These are phyloP conservation scores for Hamigera avellanea DNA, from an alignment of 495 filamentous ascomycete genomes.

Conservation along the genomic window DNA sequence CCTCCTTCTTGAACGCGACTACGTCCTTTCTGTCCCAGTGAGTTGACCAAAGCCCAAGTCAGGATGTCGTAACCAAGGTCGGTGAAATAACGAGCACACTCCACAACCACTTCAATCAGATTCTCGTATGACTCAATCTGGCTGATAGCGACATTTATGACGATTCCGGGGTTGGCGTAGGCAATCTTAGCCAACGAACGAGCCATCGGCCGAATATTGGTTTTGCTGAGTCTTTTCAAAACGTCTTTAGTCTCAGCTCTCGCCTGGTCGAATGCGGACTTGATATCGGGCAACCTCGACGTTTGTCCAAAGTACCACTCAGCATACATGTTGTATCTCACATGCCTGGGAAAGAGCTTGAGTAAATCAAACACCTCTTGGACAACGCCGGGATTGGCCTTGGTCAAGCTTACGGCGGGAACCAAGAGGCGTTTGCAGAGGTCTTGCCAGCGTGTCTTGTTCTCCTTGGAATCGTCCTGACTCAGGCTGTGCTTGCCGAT, in stretches of 20 bases:
- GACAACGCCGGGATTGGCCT: conserved; percentile 68
- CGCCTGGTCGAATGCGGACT: conserved; percentile 63
- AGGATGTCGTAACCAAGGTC: conserved; percentile 86
- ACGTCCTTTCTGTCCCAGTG: conserved; percentile 60
- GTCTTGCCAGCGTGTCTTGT: conserved; percentile 62
- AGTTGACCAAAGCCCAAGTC: conserved; percentile 75
- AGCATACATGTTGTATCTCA: conserved; percentile 80
- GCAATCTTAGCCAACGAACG: conserved; percentile 78
- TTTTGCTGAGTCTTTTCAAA: conserved; percentile 74
- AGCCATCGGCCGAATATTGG: conserved; percentile 76
- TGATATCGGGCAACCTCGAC: conserved; percentile 66
- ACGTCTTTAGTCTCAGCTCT: conserved; percentile 66
- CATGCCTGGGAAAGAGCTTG: conserved; percentile 59
- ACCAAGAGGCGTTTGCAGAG: conserved; percentile 73
- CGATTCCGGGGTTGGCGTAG: conserved; percentile 75
- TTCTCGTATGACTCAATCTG: conserved; percentile 91
- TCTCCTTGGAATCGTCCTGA: conserved; percentile 56
- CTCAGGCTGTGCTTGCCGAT: conserved; percentile 68
- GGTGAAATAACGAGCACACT: conserved; percentile 88
- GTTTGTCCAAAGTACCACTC: conserved; percentile 78
- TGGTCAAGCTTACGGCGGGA: conserved; percentile 72
- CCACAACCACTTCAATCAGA: conserved; percentile 82
- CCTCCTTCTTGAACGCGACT: conserved; percentile 74
- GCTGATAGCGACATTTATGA: conserved; percentile 73
- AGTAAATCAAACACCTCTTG: conserved; percentile 77